These are phyloP conservation scores for Alloteropsis semialata DNA, from an alignment of 176 grass and related monocot species.

Conservation along the genomic window DNA sequence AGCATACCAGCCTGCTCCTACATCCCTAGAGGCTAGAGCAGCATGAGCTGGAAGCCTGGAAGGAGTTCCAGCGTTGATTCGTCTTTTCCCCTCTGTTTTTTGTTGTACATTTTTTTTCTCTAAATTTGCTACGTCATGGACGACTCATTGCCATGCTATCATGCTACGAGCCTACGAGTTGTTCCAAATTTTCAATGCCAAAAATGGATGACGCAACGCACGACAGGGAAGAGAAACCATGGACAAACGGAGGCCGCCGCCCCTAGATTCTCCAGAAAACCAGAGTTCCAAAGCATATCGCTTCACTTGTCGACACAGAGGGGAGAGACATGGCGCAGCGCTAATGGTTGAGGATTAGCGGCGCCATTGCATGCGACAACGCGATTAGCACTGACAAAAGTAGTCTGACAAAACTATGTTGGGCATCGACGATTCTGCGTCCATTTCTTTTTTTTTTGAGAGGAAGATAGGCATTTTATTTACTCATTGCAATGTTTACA, in stretches of 20 bases:
- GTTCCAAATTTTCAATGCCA: neutral
- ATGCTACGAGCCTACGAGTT: neutral
- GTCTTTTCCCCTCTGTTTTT: neutral
- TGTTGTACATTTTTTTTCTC: neutral
- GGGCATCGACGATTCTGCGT: neutral
- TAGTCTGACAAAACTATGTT: neutral
- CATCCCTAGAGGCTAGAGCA: neutral
- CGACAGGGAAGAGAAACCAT: neutral
- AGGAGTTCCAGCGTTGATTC: neutral
- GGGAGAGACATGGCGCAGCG: neutral
- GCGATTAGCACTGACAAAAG: neutral
- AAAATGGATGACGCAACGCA: neutral
- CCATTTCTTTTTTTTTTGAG: neutral
- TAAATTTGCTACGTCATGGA: neutral
- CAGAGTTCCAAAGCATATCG: neutral
- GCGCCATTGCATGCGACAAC: neutral
- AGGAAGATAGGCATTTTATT: too few species aligned
- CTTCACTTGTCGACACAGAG: too few species aligned
- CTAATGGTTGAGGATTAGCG: neutral
- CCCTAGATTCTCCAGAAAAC: constrained; percentile 1
- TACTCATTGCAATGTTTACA: too few species aligned
- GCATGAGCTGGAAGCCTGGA: neutral
- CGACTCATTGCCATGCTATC: neutral
- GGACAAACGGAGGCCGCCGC: neutral
- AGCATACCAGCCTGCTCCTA: too few species aligned